Base-by-base conservation (phyloP, 2,329 filamentous ascomycete species). In the Penicillium sp. region DNA sequence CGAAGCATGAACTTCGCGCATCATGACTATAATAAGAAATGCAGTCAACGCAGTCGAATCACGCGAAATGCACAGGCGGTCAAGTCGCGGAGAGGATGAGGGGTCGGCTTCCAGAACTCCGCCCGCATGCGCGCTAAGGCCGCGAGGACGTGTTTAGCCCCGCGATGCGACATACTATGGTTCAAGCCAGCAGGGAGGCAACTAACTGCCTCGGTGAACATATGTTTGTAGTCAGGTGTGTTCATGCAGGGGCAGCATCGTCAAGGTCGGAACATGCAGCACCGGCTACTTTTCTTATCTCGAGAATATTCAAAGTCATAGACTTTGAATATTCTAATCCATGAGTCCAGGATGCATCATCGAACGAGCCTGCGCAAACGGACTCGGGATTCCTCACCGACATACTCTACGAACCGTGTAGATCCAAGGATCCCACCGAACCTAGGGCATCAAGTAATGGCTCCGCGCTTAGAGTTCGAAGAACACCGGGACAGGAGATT, bases 101-200 rank as follows among this genome's bases (percentile, higher is more conserved):
- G 53, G 53, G 53, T 43, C 40, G 14, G 42, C 49, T 54, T 52
- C 53, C 44, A 46, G 53, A 49, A 50, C 36, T 41, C 36, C 39
- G 46, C 6, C 27, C 5, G 9, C 25, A 45, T 42, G 35, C 22
- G 16, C 33, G 36, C 28, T 50, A 39, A 46, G 31, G 35, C 39
- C 45, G 40, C 50, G 39, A 46, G 43, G 35, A 44, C 44, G 48
- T 45, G 24, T 53, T 55, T 48, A 55, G 30, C 46, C 36, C 41
- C 22, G 18, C 53, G 33, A 51, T 56, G 43, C 50, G 48, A 46
- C 50, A 42, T 44, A 13, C 24, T 33, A 27, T 28, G 10, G 6
- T 28, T 28, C 27, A 28, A 27, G 7, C 36, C 40, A 43, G 33
- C 10, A 18, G 4, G 20, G 6, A 24, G 38, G 36, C 36, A 22